phyloP scores from a whole-genome alignment of 1,284 basidiomycete species.

The Ceratobasidium theobromae region DNA sequence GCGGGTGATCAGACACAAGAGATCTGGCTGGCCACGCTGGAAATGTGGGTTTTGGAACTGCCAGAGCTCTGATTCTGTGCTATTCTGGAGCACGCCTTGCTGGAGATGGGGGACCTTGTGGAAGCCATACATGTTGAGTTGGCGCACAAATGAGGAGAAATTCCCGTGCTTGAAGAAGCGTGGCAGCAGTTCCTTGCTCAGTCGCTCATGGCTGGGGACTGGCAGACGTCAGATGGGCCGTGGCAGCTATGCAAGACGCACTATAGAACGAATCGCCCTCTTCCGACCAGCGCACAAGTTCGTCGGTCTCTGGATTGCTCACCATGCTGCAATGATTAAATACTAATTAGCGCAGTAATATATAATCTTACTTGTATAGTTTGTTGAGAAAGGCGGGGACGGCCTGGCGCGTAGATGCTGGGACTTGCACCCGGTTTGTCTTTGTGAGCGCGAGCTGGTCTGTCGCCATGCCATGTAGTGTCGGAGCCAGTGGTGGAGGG shows the following conservation, averaged over 20 bases:
- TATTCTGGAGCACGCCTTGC: slow-evolving; percentile 85
- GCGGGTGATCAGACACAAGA: slow-evolving; percentile 85
- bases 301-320: slow-evolving; percentile 77
- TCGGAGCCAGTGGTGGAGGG: slow-evolving; percentile 10
- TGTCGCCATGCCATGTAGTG: slow-evolving; percentile 27
- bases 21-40: slow-evolving; percentile 83
- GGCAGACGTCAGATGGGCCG: neutral
- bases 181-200: slow-evolving; percentile 87
- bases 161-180: slow-evolving; percentile 97
- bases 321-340: slow-evolving; percentile 69
- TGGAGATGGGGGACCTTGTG: slow-evolving; percentile 96
- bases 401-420: slow-evolving; percentile 26
- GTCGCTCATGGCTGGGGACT: slow-evolving; percentile 93
- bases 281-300: slow-evolving; percentile 88
- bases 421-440: neutral
- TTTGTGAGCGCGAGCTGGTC: slow-evolving; percentile 36
- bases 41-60: slow-evolving; percentile 93
- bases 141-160: slow-evolving; percentile 91
- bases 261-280: slow-evolving; percentile 89
- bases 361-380: slow-evolving; percentile 72
- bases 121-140: slow-evolving; percentile 98
- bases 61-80: slow-evolving; percentile 85
- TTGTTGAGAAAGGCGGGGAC: slow-evolving; percentile 91
- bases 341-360: slow-evolving; percentile 24
- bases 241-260: no score